Conservation (phyloP, 495 filamentous ascomycete species). For the Jackrogersella multiformis region DNA sequence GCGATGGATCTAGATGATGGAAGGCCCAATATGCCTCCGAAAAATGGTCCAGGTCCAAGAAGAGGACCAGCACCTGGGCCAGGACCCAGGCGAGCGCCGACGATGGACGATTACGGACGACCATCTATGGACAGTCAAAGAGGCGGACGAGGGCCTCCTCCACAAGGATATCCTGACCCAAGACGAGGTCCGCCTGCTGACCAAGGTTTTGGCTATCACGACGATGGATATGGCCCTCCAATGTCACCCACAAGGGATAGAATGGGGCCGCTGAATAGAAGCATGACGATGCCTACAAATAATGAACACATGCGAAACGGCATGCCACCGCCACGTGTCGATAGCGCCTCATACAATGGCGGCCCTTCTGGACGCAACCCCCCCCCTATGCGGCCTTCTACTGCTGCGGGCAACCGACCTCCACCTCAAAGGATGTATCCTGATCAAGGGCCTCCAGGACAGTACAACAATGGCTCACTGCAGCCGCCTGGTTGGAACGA, state of each 20-base stretch:
- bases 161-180: slow-evolving; percentile 54
- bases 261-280: slow-evolving; percentile 56
- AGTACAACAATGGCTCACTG: slow-evolving; percentile 39
- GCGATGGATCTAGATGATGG: slow-evolving; percentile 65
- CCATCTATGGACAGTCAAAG: slow-evolving; percentile 48
- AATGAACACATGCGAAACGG: slow-evolving; percentile 51
- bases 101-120: slow-evolving; percentile 47
- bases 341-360: slow-evolving; percentile 56
- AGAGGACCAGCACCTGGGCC: slow-evolving; percentile 47
- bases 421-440: slow-evolving; percentile 58
- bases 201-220: slow-evolving; percentile 50
- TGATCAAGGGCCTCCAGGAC: slow-evolving; percentile 48
- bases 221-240: slow-evolving; percentile 47
- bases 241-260: slow-evolving; percentile 44
- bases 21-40: slow-evolving; percentile 32
- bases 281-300: slow-evolving; percentile 64
- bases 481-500: slow-evolving; percentile 44
- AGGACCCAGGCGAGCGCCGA: slow-evolving; percentile 48
- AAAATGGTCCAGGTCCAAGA: slow-evolving; percentile 21
- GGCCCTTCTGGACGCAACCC: slow-evolving; percentile 56
- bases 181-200: slow-evolving; percentile 52
- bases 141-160: slow-evolving; percentile 49
- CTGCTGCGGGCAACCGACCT: slow-evolving; percentile 58
- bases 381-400: slow-evolving; percentile 57
- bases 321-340: slow-evolving; percentile 46